Percentiles rank a stretch among this genome's conserved stretches.
These are phyloP conservation scores for Zhuliangozyma parablackwelliae DNA, from an alignment of 1,139 yeast genomes.

Conservation along the genomic window DNA sequence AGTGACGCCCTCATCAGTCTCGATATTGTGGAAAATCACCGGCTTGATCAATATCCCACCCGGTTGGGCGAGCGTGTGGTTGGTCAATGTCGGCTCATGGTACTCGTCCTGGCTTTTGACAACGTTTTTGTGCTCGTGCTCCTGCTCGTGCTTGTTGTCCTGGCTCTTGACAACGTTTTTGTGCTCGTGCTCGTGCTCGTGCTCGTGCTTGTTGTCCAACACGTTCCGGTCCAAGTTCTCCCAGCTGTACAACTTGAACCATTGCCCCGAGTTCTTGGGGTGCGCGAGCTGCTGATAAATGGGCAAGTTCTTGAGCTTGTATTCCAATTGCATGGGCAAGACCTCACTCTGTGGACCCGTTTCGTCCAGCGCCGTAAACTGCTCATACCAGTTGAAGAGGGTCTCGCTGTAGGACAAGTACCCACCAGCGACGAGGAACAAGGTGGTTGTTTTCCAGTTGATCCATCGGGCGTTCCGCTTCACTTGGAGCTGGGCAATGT, in stretches of 20 bases:
- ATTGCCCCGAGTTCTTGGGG: conserved; percentile 35
- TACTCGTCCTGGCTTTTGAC: conserved; percentile 31
- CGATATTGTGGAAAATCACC: conserved; percentile 56
- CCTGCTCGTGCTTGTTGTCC: conserved; percentile 26
- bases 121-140: too few species aligned
- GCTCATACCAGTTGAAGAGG: conserved; percentile 29
- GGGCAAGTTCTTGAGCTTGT: conserved; percentile 47
- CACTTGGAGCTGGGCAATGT: conserved; percentile 19
- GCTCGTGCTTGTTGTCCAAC: conserved; percentile 30
- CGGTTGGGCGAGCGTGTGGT: conserved; percentile 45
- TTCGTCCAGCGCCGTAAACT: conserved; percentile 24
- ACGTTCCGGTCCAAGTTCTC: conserved; percentile 49
- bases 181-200: conserved; percentile 14
- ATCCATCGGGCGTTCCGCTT: conserved; percentile 20
- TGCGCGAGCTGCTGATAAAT: conserved; percentile 46
- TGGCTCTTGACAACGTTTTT: conserved; percentile 18
- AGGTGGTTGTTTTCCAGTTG: conserved; percentile 28
- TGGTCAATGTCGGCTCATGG: conserved; percentile 21
- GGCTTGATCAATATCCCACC: conserved; percentile 82
- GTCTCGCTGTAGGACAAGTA: conserved; percentile 33
- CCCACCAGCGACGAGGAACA: conserved; percentile 27
- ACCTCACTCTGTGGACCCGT: conserved; percentile 13
- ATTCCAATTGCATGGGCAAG: conserved; percentile 33
- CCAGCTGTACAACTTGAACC: conserved; percentile 54
- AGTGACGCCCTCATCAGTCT: conserved; percentile 58